These are phyloP conservation scores for Lepidium sativum DNA, from an alignment of 345 rosid species.

Conservation along the genomic window DNA sequence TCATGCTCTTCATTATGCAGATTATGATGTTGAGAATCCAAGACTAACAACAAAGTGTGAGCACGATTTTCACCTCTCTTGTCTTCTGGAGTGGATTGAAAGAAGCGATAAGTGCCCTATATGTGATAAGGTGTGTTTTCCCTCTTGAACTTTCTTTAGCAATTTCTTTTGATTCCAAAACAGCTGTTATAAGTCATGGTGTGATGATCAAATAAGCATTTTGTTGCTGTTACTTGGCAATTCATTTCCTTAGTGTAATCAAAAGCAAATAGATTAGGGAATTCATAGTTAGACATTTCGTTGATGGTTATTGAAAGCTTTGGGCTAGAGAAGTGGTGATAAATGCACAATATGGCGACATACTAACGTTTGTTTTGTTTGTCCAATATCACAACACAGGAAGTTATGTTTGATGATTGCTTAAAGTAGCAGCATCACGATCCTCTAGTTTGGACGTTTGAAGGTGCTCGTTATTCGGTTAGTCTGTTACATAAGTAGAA, in stretches of 20 bases:
- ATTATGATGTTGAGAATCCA: conserved; percentile 75
- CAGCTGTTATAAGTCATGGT: background rate
- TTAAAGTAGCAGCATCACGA: conserved; percentile 10
- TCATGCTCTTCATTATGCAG: conserved; percentile 34
- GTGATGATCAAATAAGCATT: background rate
- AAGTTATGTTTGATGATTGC: conserved; percentile 12
- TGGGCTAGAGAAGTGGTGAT: background rate
- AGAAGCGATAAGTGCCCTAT: conserved; percentile 83
- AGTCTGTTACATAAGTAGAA: conserved; percentile 1
- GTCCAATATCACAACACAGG: conserved; percentile 10
- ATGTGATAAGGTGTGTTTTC: conserved; percentile 65
- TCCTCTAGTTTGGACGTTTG: background rate
- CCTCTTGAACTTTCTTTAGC: background rate
- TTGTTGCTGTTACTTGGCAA: background rate
- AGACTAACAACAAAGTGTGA: conserved; percentile 67
- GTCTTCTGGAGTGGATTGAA: conserved; percentile 93
- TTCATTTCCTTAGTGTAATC: background rate
- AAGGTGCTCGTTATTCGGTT: conserved; percentile 2
- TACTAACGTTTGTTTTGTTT: background rate
- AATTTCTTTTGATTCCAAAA: background rate
- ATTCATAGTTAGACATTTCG: background rate
- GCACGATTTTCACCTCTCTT: conserved; percentile 79
- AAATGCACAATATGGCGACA: background rate
- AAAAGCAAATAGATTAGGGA: background rate
- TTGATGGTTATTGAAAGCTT: background rate